Evolutionary conservation across 139 green algal genomes (phyloP).

Genomic region (Volvox africanus): DNA sequence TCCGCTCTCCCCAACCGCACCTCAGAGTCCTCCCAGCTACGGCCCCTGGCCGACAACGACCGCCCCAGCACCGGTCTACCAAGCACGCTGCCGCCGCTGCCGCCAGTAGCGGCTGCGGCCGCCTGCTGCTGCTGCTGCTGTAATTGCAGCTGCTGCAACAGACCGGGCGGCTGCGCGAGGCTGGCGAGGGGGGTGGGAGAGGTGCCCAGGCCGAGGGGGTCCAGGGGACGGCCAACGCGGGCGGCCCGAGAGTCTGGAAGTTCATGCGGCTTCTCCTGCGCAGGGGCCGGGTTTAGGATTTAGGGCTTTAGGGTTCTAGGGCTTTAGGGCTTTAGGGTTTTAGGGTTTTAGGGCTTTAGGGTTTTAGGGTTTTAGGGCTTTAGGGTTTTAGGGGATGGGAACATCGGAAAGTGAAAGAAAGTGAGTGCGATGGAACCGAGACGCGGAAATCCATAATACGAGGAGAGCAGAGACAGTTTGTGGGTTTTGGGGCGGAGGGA

Average conservation of each 20-base stretch:
- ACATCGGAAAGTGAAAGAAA: too few relatives aligned
- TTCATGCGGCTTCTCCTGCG: constrained; percentile 38
- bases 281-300: neutral
- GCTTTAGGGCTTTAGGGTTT: too few relatives aligned
- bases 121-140: neutral
- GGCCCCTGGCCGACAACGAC: constrained; percentile 2
- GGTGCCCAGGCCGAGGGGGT: constrained; percentile 18
- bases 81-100: neutral
- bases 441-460: too few relatives aligned
- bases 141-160: neutral
- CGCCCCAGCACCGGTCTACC: neutral
- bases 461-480: too few relatives aligned
- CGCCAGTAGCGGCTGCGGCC: neutral
- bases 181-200: neutral
- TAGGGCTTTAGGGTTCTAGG: too few relatives aligned
- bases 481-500: too few relatives aligned
- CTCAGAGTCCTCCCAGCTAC: constrained; percentile 29
- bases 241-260: constrained; percentile 17
- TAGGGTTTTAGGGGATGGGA: too few relatives aligned
- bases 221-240: constrained; percentile 43
- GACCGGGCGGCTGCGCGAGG: neutral
- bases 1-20: neutral
- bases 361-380: too few relatives aligned
- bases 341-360: too few relatives aligned
- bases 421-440: too few relatives aligned